phyloP scores from a whole-genome alignment of 257 asterid genomes.

The Penstemon barbatus region DNA sequence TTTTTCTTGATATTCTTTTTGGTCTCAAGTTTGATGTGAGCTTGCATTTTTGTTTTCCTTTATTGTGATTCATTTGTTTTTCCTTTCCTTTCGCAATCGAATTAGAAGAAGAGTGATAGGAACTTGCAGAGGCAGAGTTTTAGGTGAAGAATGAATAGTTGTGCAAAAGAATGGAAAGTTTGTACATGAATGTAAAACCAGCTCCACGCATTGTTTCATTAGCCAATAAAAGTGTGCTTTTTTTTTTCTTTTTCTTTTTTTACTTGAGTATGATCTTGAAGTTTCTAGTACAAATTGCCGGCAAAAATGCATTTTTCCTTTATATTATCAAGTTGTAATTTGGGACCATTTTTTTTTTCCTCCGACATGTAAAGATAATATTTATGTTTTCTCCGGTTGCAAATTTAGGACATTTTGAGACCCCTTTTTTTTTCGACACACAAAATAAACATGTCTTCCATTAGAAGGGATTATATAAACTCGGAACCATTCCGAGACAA shows the following conservation, averaged over 20 bases:
- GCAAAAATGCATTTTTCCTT: too few relatives aligned
- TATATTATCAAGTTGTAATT: too few relatives aligned
- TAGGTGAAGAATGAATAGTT: slow-evolving; percentile 37
- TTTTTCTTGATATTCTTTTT: slow-evolving; percentile 47
- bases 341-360: too few relatives aligned
- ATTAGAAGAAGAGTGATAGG: slow-evolving; percentile 41
- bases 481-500: too few relatives aligned
- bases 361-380: too few relatives aligned
- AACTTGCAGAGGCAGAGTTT: slow-evolving; percentile 28
- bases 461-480: too few relatives aligned
- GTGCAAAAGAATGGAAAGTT: slow-evolving; percentile 28
- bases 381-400: too few relatives aligned
- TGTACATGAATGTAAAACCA: slow-evolving; percentile 60
- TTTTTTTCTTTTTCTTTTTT: not conserved
- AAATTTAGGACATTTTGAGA: too few relatives aligned
- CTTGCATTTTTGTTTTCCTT: slow-evolving; percentile 36
- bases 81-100: slow-evolving; percentile 30
- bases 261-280: too few relatives aligned
- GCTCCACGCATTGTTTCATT: slow-evolving; percentile 41
- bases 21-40: slow-evolving; percentile 61
- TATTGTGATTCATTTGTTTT: slow-evolving; percentile 25
- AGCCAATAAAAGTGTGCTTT: slow-evolving; percentile 52
- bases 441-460: too few relatives aligned
- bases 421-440: too few relatives aligned
- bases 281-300: too few relatives aligned